Base-by-base conservation (phyloP, 495 filamentous ascomycete species). In the Penicillium canariense region DNA sequence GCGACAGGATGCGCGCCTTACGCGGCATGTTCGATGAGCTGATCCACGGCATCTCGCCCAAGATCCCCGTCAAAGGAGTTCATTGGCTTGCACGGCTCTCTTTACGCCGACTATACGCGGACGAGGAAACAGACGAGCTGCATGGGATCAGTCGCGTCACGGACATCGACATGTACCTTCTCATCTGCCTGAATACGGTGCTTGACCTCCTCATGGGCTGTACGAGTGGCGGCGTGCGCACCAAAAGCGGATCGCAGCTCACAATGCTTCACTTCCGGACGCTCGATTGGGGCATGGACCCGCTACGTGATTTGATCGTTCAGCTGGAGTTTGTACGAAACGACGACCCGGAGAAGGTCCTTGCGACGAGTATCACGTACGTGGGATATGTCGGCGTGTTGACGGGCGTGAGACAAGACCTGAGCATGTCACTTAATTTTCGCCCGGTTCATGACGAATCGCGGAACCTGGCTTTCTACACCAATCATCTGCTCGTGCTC, bases 261-360 rank as follows among this genome's bases (percentile, higher is more conserved):
- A 68, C 58, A 42, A 80, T 87, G 75, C 55, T 86, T 55, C 85
- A 87, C 66, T 88, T 87, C 57, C 70, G 85, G 8, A 86, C 83
- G 3, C 64, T 88, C 43, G 85, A 88, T 59, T 88, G 85, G 85
- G 80, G 72, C 0, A 87, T 88, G 85, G 77, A 84, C 54, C 59
- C 64, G 11, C 65, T 87, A 26, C 73, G 85, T 17, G 66, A 74
- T 18, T 52, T 86, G 27, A 63, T 86, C 26, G 80, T 87, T 5
- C 74, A 79, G 34, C 68, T 87, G 27, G 82, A 88, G 40, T 87
- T 77, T 60, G 69, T 81, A 17, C 51, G 66, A 2, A 60, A 65
- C 9, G 53, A 58, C 0, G 54, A 68, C 1, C 58, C 50, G 1
- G 56, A 66, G 25, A 66, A 68, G 14, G 74, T 84, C 15, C 59